Percentiles rank a stretch among this genome's conserved stretches.
phyloP scores from a whole-genome alignment of 73 alveolate species.

The Stentor coeruleus region DNA sequence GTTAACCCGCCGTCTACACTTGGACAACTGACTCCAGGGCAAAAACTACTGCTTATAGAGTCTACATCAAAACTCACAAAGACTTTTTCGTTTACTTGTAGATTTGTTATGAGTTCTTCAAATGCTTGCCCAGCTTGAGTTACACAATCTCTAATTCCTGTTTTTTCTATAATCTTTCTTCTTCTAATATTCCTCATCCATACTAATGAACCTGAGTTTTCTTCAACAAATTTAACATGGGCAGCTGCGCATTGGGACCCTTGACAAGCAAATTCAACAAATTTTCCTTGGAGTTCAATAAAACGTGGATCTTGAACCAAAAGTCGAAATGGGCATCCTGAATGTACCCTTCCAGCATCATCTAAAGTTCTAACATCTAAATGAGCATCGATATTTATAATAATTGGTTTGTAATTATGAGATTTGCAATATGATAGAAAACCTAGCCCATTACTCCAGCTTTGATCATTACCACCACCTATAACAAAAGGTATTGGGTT shows the following conservation, averaged over 20 bases:
- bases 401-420: conserved; percentile 27
- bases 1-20: conserved; percentile 51
- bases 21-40: conserved; percentile 55
- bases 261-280: conserved; percentile 38
- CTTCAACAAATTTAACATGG: conserved; percentile 36
- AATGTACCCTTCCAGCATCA: conserved; percentile 31
- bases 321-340: conserved; percentile 41
- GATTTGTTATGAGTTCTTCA: too few relatives aligned
- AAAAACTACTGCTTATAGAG: conserved; percentile 32
- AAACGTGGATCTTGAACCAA: conserved; percentile 37
- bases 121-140: too few relatives aligned
- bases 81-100: too few relatives aligned
- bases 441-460: conserved; percentile 38
- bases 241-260: conserved; percentile 42
- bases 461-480: conserved; percentile 49
- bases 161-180: too few relatives aligned
- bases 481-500: conserved; percentile 35
- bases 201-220: conserved; percentile 30
- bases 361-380: conserved; percentile 41
- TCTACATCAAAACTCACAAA: too few relatives aligned
- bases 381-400: conserved; percentile 45
- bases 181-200: conserved; percentile 44
- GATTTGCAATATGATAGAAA: conserved; percentile 30
- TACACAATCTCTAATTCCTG: too few relatives aligned
- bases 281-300: conserved; percentile 25